A percentile compares a stretch with the other conserved stretches of the same genome.
Evolutionary conservation across 768 basidiomycete genomes (phyloP).

Genomic region (Nidularia sp.): DNA sequence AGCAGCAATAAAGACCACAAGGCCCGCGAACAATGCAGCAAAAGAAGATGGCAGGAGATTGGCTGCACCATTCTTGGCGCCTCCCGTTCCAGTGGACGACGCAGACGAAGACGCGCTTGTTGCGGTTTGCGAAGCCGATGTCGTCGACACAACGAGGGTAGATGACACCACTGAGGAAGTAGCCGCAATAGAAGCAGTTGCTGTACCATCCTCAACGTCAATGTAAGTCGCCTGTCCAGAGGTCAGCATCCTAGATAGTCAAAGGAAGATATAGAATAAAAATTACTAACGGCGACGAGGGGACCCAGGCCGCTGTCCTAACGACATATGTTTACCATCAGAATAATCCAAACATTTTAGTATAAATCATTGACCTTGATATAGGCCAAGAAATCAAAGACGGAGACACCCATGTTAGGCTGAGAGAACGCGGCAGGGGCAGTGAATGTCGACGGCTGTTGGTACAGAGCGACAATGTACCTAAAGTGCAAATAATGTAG

Average conservation of each 20-base stretch:
- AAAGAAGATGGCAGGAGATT: too few relatives aligned
- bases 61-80: too few relatives aligned
- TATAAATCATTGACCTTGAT: conserved; percentile 35
- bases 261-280: not conserved
- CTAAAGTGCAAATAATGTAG: conserved; percentile 24
- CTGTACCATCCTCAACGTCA: conserved; percentile 65
- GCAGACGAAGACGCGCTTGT: too few relatives aligned
- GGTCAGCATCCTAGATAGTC: not conserved
- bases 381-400: conserved; percentile 57
- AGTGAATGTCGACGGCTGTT: conserved; percentile 59
- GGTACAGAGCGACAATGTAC: conserved; percentile 64
- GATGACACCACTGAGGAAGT: conserved; percentile 55
- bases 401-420: conserved; percentile 45
- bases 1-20: too few relatives aligned
- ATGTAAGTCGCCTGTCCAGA: conserved; percentile 59
- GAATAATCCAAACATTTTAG: not conserved
- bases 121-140: too few relatives aligned
- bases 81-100: too few relatives aligned
- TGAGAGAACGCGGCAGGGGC: conserved; percentile 54
- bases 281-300: conserved; percentile 56
- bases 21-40: too few relatives aligned
- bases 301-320: conserved; percentile 53
- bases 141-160: too few relatives aligned
- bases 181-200: conserved; percentile 44
- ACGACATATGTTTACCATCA: conserved; percentile 1